Evolutionary conservation across 495 filamentous ascomycete species (phyloP).

Genomic region (Annulohypoxylon nitens): DNA sequence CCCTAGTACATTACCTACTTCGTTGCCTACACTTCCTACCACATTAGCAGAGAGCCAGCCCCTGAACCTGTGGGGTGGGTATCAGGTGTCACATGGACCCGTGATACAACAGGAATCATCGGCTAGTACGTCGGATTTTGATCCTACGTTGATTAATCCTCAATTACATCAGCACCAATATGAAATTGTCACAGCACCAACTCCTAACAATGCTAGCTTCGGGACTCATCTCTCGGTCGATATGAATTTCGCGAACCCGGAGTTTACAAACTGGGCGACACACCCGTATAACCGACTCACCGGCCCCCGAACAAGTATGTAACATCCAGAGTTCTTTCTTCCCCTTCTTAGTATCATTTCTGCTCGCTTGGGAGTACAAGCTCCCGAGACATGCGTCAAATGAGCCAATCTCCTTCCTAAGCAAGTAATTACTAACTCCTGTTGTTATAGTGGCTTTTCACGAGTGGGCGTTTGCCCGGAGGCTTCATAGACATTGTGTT

Average conservation of each 20-base stretch:
- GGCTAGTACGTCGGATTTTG: constrained; percentile 4
- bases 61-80: constrained; percentile 39
- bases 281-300: constrained; percentile 53
- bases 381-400: too few species aligned
- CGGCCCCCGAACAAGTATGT: constrained; percentile 59
- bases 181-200: constrained; percentile 55
- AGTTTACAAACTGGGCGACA: constrained; percentile 36
- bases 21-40: not conserved
- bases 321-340: too few species aligned
- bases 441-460: constrained; percentile 69
- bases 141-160: constrained; percentile 10
- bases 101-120: constrained; percentile 11
- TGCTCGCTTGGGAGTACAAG: too few species aligned
- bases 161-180: constrained; percentile 41
- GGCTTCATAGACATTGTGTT: constrained; percentile 73
- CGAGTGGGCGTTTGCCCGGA: constrained; percentile 78
- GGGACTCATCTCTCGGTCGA: constrained; percentile 26
- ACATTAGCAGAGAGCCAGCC: constrained; percentile 15
- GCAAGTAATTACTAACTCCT: too few species aligned
- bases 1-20: not conserved
- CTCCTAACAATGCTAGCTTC: constrained; percentile 55
- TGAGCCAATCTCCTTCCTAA: too few species aligned
- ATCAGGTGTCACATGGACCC: constrained; percentile 50
- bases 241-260: constrained; percentile 27
- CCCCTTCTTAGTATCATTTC: too few species aligned